Base-by-base conservation (phyloP, 306 rosid genomes). In the Castanospermum australe region DNA sequence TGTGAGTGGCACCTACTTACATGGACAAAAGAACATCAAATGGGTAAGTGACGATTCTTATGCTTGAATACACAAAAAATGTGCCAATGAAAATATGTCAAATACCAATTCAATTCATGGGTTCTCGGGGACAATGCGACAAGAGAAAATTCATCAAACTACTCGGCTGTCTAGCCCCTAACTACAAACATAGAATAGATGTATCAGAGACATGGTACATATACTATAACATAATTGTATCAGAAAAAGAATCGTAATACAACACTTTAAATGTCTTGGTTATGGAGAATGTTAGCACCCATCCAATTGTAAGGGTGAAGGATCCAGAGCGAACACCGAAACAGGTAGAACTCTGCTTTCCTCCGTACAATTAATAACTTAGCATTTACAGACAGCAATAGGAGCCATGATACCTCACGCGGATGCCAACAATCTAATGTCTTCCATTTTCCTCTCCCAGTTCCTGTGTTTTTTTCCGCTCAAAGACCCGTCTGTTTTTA, bases 181-280 rank as follows among this genome's bases (percentile, higher is more conserved):
- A 21, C 63, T 35, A 48, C 68, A 64, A n/a, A 38, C 9, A 64
- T 4, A 51, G 9, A 81, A 67, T 8, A 35, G 20, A 75, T 24
- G 28, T 8, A 47, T 13, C 18, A 4, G 33, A 76, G 48, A 69
- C 45, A 44, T 8, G 35, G 6, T 51, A 33, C 71, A 59, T 3
- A 54, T 18, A 4, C 73, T 72, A 59, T n/a, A 71, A 28, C 75
- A 81, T 84, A 72, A 72, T 13, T 24, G 13, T 28, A 78, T 28
- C 39, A 44, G 35, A 18, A 56, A 66, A 73, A 78, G 80, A 81
- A 60, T 74, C 68, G 67, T 55, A 78, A 67, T 78, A 85, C 84
- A 78, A 82, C 85, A 81, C 77, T 42, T 13, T 13, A 42, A 68
- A 59, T 28, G 33, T 65, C 25, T 64, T 65, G 22, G 77, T 18